Conservation (phyloP, 768 basidiomycete species). For the Rhizopogon rudus region DNA sequence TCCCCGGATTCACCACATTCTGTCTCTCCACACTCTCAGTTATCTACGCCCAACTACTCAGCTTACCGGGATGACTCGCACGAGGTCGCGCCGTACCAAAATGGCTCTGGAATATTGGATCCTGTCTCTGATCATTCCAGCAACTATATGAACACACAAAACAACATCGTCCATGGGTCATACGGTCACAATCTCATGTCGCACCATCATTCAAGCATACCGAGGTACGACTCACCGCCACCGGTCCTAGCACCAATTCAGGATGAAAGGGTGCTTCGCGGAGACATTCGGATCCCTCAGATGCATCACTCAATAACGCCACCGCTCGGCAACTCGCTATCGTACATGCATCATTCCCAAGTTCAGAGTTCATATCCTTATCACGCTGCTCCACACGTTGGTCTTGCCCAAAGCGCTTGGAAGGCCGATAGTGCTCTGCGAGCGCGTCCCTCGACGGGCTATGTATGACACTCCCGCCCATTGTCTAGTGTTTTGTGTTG, state of each 20-base stretch:
- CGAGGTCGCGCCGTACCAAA: slow-evolving; percentile 34
- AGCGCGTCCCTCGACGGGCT: slow-evolving; percentile 19
- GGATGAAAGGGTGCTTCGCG: slow-evolving; percentile 28
- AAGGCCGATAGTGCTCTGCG: slow-evolving; percentile 41
- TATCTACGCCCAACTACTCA: slow-evolving; percentile 33
- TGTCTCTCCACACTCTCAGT: slow-evolving; percentile 30
- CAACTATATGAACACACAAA: slow-evolving; percentile 28
- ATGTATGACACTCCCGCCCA: not conserved
- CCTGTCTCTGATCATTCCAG: slow-evolving; percentile 25
- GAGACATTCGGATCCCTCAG: slow-evolving; percentile 24
- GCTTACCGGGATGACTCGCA: slow-evolving; percentile 42
- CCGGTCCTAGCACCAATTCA: slow-evolving; percentile 56
- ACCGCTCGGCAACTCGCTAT: slow-evolving; percentile 24
- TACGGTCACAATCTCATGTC: slow-evolving; percentile 18
- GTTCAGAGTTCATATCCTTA: slow-evolving; percentile 37
- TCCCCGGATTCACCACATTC: slow-evolving; percentile 52
- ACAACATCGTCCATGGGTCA: slow-evolving; percentile 20
- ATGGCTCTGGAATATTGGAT: slow-evolving; percentile 24
- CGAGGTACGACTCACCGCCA: slow-evolving; percentile 47
- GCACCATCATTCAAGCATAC: slow-evolving; percentile 17
- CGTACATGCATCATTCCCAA: slow-evolving; percentile 40
- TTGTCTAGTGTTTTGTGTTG: not conserved
- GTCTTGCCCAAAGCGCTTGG: slow-evolving; percentile 39
- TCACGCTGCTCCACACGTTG: slow-evolving; percentile 29
- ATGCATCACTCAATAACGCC: slow-evolving; percentile 25